phyloP scores from a whole-genome alignment of 768 basidiomycete genomes.

The Lentinula sp. region DNA sequence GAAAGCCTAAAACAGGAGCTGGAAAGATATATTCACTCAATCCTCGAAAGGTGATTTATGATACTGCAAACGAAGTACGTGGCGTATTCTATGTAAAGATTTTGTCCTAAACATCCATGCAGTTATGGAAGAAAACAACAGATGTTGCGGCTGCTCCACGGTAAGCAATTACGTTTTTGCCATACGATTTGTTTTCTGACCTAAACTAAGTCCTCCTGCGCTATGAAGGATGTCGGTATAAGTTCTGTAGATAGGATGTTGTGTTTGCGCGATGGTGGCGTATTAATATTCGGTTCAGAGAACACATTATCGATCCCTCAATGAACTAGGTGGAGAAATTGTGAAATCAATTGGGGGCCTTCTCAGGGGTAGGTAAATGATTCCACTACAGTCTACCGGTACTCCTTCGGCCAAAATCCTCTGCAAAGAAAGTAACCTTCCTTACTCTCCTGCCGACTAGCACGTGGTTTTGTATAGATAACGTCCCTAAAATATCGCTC shows the following conservation, averaged over 20 bases:
- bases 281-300: no score
- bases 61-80: neutral
- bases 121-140: neutral
- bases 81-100: neutral
- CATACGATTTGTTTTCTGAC: no score
- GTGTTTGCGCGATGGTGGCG: no score
- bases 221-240: no score
- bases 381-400: neutral
- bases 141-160: no score
- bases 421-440: constrained; percentile 87
- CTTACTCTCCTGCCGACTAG: constrained; percentile 69
- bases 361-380: no score
- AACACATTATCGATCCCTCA: no score
- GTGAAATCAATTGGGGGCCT: no score
- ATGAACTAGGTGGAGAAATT: no score
- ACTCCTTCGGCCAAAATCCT: constrained; percentile 34
- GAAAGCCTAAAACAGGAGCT: neutral
- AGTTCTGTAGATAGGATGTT: no score
- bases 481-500: constrained; percentile 63
- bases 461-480: constrained; percentile 69
- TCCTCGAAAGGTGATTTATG: neutral
- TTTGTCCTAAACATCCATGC: neutral
- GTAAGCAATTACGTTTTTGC: no score
- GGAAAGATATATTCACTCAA: neutral
- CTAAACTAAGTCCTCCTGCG: no score